These are phyloP conservation scores for Orbilia javanica DNA, from an alignment of 2,329 filamentous ascomycete species.

Conservation along the genomic window DNA sequence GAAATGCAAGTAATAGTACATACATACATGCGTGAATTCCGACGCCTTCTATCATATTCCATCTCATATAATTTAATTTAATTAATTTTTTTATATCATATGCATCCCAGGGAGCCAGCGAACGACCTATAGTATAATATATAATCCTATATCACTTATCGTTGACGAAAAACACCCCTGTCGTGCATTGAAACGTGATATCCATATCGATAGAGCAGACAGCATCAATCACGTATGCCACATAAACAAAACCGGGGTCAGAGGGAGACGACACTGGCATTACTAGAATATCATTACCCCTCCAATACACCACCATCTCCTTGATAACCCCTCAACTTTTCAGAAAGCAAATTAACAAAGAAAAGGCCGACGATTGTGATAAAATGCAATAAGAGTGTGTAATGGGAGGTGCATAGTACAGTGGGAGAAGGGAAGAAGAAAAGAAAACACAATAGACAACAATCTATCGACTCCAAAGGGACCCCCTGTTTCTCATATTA, in stretches of 20 bases:
- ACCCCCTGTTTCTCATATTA: background rate
- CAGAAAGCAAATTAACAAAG: background rate
- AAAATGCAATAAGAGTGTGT: background rate
- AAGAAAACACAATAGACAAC: background rate
- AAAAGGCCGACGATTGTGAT: background rate
- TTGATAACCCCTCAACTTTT: background rate
- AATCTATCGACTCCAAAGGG: background rate
- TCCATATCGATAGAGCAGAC: background rate
- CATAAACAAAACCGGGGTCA: background rate
- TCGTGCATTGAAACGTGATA: background rate
- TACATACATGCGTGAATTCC: conserved; percentile 1
- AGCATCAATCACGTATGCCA: background rate
- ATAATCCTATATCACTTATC: background rate
- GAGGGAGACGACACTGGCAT: background rate
- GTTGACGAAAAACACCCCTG: background rate
- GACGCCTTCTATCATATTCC: conserved; percentile 10
- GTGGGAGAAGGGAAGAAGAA: background rate
- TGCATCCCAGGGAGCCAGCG: background rate
- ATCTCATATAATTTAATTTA: too few species aligned
- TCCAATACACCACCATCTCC: background rate
- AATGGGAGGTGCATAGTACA: background rate
- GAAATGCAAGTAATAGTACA: conserved; percentile 1
- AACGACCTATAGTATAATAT: background rate
- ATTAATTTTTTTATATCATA: background rate
- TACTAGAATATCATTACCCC: conserved; percentile 8